Conservation (phyloP, 1,139 yeast species). For the Protomyces pachydermus region DNA sequence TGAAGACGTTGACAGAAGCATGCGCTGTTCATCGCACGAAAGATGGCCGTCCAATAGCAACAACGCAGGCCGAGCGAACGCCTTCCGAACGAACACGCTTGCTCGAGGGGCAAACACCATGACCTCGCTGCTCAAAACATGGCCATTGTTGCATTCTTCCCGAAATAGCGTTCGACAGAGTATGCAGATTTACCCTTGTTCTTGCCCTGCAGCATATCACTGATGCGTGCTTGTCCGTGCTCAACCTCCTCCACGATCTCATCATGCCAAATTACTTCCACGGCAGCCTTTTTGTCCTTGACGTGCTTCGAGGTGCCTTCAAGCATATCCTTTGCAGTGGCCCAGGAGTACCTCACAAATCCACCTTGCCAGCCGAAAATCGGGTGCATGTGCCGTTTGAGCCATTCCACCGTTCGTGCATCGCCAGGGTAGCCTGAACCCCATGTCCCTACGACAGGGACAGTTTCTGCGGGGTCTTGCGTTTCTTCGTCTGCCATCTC, state of each 20-base stretch:
- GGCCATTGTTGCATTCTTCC: not conserved
- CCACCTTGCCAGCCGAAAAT: constrained; percentile 78
- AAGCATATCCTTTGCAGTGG: constrained; percentile 73
- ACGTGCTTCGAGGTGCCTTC: constrained; percentile 34
- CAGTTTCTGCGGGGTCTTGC: not conserved
- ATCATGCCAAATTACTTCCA: constrained; percentile 13
- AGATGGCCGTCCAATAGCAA: not conserved
- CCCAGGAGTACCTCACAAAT: constrained; percentile 86
- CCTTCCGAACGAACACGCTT: not conserved
- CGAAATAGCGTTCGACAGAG: constrained; percentile 6
- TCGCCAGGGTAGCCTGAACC: constrained; percentile 80
- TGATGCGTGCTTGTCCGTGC: constrained; percentile 6
- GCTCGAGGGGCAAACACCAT: not conserved
- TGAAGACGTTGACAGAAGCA: not conserved
- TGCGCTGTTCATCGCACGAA: not conserved
- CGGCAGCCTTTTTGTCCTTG: not conserved
- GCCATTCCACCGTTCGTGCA: constrained; percentile 74
- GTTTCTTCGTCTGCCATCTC: constrained; percentile 30
- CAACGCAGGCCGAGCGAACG: not conserved
- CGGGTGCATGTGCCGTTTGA: constrained; percentile 56
- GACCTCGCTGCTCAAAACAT: not conserved
- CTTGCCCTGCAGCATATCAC: not conserved
- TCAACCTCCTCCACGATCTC: constrained; percentile 1
- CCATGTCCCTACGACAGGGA: constrained; percentile 24
- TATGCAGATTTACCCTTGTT: not conserved